Evolutionary conservation across 2,329 filamentous ascomycete genomes (phyloP), one percentile per base, ranked within the genome.

Genomic region (Hypoxylon sp.): DNA sequence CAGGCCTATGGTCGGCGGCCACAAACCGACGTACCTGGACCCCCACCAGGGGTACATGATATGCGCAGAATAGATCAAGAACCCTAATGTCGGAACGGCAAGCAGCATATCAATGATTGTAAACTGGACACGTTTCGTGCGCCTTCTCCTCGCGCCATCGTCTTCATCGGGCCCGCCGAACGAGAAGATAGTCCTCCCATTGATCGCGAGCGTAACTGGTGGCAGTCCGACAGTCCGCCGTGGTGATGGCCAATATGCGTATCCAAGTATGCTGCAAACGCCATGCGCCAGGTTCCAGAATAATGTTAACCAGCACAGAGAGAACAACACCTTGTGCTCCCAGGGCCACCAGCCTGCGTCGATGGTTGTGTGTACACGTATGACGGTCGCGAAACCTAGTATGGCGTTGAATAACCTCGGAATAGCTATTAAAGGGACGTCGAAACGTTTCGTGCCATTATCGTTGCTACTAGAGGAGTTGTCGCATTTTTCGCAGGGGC

Each of bases 11-110:
- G 74, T 76, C 48, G 70, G 71, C 51, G 72, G 60, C 72, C 74
- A 69, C 10, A 76, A 65, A 14, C 74, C 74, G 35, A 76, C 71
- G 29, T 75, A 76, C n/a, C 70, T 67, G 3, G 70, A 70, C 46
- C 73, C 74, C 74, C 74, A 76, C 72, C 72, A 76, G 5, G 73
- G 72, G 26, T 75, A 73, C 73, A 76, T 76, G 62, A 73, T 71
- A 55, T 73, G 73, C 31, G 70, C 72, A n/a, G 74, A 76, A 58
- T 75, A 73, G 42, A 75, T 68, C 22, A 76, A 69, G 19, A 76
- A 69, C 4, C 66, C 70, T 3, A 76, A 56, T 2, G 69, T 74
- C 17, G 74, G 73, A 5, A 70, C 52, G 5, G 73, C 71, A 33
- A 76, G 70, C 11, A 74, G 42, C 17, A 75, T 54, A 57, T 76